A percentile compares a stretch with the other conserved stretches of the same genome.
These are phyloP conservation scores for Dothistroma pini DNA, from an alignment of 2,329 filamentous ascomycete species.

Conservation along the genomic window DNA sequence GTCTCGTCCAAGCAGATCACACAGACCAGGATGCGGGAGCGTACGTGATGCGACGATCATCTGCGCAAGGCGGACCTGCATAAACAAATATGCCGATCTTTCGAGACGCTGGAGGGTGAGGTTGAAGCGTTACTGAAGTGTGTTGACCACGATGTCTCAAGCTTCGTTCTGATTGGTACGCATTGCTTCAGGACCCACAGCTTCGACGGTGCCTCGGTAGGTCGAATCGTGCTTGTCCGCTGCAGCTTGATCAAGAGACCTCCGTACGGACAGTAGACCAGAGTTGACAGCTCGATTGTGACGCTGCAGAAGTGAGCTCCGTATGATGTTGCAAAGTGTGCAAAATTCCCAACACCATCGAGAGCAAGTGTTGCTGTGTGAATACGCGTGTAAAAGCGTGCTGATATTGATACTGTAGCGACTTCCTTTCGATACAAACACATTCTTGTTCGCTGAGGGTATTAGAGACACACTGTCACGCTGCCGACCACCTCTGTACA, in stretches of 20 bases:
- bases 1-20: not conserved
- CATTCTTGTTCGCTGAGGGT: not conserved
- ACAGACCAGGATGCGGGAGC: not conserved
- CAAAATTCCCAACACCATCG: not conserved
- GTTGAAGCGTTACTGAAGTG: not conserved
- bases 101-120: not conserved
- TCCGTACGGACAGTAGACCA: not conserved
- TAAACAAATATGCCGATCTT: not conserved
- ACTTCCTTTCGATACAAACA: not conserved
- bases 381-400: not conserved
- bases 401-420: not conserved
- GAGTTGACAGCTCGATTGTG: not conserved
- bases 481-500: not conserved
- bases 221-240: not conserved
- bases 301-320: not conserved
- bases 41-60: not conserved
- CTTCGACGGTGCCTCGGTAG: no score
- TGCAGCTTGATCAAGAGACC: not conserved
- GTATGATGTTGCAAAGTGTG: not conserved
- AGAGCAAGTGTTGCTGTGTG: not conserved
- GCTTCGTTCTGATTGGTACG: conserved; percentile 1
- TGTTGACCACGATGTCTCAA: not conserved
- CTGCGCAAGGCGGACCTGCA: not conserved
- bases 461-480: conserved; percentile 1
- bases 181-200: not conserved